phyloP scores from a whole-genome alignment of 1,284 basidiomycete genomes.

The Mrakiaceae sp. region DNA sequence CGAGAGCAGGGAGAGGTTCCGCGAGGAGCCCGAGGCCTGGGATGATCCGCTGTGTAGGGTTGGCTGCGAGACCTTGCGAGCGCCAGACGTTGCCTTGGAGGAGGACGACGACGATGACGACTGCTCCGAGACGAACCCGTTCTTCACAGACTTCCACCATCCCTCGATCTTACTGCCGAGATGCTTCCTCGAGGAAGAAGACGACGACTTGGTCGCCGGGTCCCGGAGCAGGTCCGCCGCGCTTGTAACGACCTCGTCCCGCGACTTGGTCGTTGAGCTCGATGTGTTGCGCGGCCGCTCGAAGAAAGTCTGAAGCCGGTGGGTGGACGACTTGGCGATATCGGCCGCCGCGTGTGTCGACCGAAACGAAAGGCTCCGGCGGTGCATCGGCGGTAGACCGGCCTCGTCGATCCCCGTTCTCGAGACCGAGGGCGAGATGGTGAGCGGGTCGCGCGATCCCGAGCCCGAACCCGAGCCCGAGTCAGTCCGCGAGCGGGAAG shows the following conservation, averaged over 20 bases:
- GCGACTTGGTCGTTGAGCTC: conserved; percentile 7
- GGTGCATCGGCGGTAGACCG: neutral
- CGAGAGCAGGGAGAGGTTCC: neutral
- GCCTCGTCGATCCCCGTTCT: neutral
- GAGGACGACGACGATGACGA: neutral
- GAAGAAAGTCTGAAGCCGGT: conserved; percentile 6
- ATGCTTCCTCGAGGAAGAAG: conserved; percentile 28
- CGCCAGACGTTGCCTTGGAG: conserved; percentile 1
- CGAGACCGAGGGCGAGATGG: neutral
- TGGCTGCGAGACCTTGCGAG: neutral
- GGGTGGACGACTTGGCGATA: conserved; percentile 4
- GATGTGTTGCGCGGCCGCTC: conserved; percentile 9
- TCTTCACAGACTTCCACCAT: conserved; percentile 39
- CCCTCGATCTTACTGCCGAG: conserved; percentile 38
- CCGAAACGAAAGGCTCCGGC: conserved; percentile 3
- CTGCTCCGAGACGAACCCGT: conserved; percentile 29
- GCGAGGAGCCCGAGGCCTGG: neutral
- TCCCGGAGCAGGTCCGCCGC: neutral
- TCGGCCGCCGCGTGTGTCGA: conserved; percentile 4
- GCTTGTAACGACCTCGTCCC: neutral
- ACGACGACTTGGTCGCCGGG: neutral
- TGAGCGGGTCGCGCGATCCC: neutral
- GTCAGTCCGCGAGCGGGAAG: neutral
- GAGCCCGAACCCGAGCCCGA: neutral
- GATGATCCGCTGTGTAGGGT: neutral